Evolutionary conservation across 495 filamentous ascomycete genomes (phyloP), one percentile per base, ranked within the genome.

Genomic region (Halenospora varia): DNA sequence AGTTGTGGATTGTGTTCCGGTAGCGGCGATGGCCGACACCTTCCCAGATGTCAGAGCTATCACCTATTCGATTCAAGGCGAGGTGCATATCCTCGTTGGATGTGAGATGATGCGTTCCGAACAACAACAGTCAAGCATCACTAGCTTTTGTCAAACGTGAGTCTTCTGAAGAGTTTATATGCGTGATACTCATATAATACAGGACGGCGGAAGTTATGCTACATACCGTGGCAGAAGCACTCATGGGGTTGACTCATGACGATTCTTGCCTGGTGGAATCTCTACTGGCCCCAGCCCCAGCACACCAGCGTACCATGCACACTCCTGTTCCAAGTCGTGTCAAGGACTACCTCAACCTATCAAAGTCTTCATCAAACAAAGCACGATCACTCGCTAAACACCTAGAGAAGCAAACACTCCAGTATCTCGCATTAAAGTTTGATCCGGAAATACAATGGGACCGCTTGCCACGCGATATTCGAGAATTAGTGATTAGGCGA

Each of bases 131-230:
- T 19, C 22, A 10, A 22, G 23, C 25, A 39, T 53, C 18, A 47
- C 2, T 22, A 53, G 44, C 19, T 54, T 59, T 25, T 53, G 56
- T 40, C 48, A 53, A 39, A 59, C 11, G 50, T 44, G 20, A 51
- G 55, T 40, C n/a, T 17, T 40, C 50, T 26, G 19, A 2, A 19
- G n/a, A 17, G 23, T 20, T 15, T n/a, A 9, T 10, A 47, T 4
- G 17, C 9, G 13, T 18, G 2, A 18, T 20, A 2, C 3, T 25
- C 17, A 50, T 6, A 10, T 10, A 10, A 6, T 3, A 50, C 18
- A 51, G 55, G 18, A 53, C 82, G 51, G 81, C 81, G 0, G 81
- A 84, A 62, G 76, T 75, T 18, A 56, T 84, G n/a, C 57, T 83
- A 0, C 81, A 83, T 53, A 75, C 77, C 13, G 76, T 77, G 46